Evolutionary conservation across 768 basidiomycete species (phyloP).

Genomic region (Krasilnikovozyma curviuscula): DNA sequence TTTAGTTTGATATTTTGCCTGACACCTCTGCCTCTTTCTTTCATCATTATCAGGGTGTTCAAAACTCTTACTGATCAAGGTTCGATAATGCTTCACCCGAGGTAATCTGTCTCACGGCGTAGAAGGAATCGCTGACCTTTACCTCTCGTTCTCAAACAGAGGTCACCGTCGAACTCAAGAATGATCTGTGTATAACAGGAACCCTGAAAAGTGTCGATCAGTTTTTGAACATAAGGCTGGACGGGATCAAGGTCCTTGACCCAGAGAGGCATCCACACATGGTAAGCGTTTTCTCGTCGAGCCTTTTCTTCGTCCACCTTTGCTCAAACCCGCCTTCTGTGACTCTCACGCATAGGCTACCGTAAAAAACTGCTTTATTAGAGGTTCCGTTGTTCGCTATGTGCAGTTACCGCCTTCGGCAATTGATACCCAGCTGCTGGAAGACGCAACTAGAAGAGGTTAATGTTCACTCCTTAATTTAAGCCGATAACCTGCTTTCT

Average conservation of each 20-base stretch:
- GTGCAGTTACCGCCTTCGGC: constrained; percentile 81
- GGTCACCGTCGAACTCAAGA: constrained; percentile 69
- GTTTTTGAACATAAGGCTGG: constrained; percentile 83
- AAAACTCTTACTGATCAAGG: constrained; percentile 95
- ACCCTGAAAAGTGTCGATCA: constrained; percentile 95
- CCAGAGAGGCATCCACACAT: constrained; percentile 91
- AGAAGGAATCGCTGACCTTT: neutral
- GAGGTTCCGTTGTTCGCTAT: constrained; percentile 93
- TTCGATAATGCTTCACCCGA: constrained; percentile 28
- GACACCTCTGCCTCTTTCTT: neutral
- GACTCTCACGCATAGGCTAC: constrained; percentile 48
- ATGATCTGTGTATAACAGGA: constrained; percentile 90
- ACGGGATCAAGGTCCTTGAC: constrained; percentile 79
- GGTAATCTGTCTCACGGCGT: neutral
- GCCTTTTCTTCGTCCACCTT: neutral
- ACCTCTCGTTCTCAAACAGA: neutral
- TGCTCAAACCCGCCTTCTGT: neutral
- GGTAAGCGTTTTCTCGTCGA: constrained; percentile 34
- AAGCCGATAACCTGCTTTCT: too few species aligned
- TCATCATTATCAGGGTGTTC: constrained; percentile 56
- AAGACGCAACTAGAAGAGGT: constrained; percentile 96
- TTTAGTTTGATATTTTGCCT: neutral
- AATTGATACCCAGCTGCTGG: constrained; percentile 83
- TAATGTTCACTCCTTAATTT: too few species aligned
- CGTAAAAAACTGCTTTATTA: constrained; percentile 96